phyloP scores from a whole-genome alignment of 495 filamentous ascomycete species.

The Trichoderma virens region DNA sequence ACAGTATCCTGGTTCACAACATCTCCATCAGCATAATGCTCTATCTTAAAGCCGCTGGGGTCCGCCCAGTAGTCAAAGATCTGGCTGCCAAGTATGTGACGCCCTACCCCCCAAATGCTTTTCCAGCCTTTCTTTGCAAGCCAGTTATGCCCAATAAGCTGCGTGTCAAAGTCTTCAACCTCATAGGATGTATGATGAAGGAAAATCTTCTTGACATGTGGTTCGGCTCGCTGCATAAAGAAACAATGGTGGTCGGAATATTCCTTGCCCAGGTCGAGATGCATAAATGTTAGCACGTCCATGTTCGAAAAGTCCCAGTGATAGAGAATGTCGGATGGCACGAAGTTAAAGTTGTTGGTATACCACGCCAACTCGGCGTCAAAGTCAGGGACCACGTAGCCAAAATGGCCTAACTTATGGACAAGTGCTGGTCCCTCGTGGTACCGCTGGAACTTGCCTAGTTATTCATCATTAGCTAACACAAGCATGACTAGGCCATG shows the following conservation, averaged over 20 bases:
- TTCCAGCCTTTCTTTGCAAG: constrained; percentile 45
- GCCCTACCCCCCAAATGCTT: constrained; percentile 51
- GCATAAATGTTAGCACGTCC: constrained; percentile 33
- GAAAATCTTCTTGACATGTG: constrained; percentile 29
- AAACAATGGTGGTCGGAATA: constrained; percentile 50
- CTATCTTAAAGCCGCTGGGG: constrained; percentile 41
- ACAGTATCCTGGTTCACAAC: constrained; percentile 47
- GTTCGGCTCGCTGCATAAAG: constrained; percentile 36
- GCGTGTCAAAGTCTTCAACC: constrained; percentile 55
- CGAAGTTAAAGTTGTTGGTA: constrained; percentile 51
- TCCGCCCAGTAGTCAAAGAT: constrained; percentile 57
- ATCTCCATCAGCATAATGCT: constrained; percentile 55
- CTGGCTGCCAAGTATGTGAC: constrained; percentile 48
- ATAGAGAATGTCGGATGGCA: constrained; percentile 35
- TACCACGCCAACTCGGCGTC: constrained; percentile 43
- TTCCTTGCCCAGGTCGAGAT: constrained; percentile 18
- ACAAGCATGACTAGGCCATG: constrained; percentile 17
- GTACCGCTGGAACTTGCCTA: constrained; percentile 23
- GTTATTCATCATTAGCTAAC: constrained; percentile 10
- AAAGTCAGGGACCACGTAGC: constrained; percentile 45
- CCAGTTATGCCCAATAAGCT: constrained; percentile 54
- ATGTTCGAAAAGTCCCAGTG: constrained; percentile 20
- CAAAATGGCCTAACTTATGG: constrained; percentile 58
- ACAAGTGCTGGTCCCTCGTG: constrained; percentile 49
- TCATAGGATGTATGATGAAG: constrained; percentile 57